Conservation (phyloP, 768 basidiomycete genomes). For the Amanita rubescens region DNA sequence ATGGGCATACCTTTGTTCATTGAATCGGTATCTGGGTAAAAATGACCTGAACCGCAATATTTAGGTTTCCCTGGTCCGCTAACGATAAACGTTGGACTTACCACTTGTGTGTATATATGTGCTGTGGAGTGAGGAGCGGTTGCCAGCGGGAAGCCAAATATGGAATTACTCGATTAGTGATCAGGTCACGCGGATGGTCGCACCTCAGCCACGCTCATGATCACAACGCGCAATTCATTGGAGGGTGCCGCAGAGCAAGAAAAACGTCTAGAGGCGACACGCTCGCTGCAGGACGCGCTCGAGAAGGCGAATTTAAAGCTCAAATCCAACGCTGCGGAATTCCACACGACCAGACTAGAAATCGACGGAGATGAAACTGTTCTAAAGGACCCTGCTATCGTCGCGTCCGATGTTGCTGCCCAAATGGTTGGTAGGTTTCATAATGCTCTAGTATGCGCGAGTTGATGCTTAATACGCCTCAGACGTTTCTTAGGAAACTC, state of each 20-base stretch:
- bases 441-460: neutral
- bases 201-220: neutral
- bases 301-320: conserved; percentile 32
- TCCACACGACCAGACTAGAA: conserved; percentile 29
- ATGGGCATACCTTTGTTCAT: neutral
- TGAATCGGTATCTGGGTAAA: neutral
- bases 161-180: neutral
- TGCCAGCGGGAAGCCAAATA: neutral
- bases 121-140: neutral
- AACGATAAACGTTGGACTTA: neutral
- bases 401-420: conserved; percentile 49
- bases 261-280: conserved; percentile 25
- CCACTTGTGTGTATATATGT: neutral
- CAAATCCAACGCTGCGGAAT: conserved; percentile 26
- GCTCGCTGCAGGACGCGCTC: conserved; percentile 24
- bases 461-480: neutral
- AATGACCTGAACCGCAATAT: neutral
- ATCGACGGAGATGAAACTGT: conserved; percentile 30
- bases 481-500: conserved; percentile 72
- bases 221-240: neutral
- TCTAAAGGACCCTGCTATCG: conserved; percentile 45
- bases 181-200: neutral
- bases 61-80: neutral
- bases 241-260: conserved; percentile 22
- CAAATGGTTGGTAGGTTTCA: conserved; percentile 45